Conservation (phyloP, 2,329 filamentous ascomycete genomes). For the Beauveria caledonica region DNA sequence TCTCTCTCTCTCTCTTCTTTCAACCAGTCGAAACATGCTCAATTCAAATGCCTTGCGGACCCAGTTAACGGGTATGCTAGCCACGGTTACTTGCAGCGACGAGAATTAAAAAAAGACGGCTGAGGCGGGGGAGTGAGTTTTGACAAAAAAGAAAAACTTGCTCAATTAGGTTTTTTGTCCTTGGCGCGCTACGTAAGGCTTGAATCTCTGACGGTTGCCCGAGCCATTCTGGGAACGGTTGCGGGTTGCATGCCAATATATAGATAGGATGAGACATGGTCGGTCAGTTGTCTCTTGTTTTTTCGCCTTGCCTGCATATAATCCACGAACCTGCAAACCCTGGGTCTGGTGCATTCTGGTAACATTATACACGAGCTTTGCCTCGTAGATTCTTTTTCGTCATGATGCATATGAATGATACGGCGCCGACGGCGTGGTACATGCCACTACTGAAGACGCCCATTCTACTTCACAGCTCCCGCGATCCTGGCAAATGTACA, state of each 20-base stretch:
- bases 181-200: conserved; percentile 3
- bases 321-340: too few species aligned
- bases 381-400: neutral
- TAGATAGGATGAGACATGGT: conserved; percentile 3
- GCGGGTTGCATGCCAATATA: neutral
- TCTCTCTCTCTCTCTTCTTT: neutral
- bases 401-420: conserved; percentile 8
- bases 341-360: neutral
- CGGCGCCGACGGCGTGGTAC: conserved; percentile 8
- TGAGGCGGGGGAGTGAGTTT: too few species aligned
- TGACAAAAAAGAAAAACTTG: neutral
- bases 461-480: conserved; percentile 13
- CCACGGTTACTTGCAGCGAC: neutral
- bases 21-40: conserved; percentile 8
- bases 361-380: neutral
- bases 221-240: neutral
- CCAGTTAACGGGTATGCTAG: neutral
- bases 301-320: neutral
- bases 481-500: conserved; percentile 18
- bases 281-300: neutral
- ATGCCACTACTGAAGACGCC: conserved; percentile 12
- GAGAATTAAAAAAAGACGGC: neutral
- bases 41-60: neutral
- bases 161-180: neutral
- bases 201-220: neutral